Percentiles rank a stretch among this genome's conserved stretches.
Evolutionary conservation across 2,329 filamentous ascomycete genomes (phyloP).

Genomic region (Trichoderma sp.): DNA sequence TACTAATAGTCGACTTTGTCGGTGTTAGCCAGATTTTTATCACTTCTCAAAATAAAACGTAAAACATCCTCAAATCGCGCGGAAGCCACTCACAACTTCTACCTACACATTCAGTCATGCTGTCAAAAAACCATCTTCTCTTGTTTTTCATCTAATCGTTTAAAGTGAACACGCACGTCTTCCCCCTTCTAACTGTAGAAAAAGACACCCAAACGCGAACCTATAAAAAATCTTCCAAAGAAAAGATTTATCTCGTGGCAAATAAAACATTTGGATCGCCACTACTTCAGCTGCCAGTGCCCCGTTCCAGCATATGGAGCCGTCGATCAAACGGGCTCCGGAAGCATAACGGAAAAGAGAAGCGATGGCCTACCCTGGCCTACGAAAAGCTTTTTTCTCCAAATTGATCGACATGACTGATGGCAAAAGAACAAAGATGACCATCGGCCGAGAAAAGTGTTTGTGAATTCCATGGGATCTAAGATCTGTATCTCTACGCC

Average conservation of each 20-base stretch:
- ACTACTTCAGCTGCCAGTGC: neutral
- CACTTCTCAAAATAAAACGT: neutral
- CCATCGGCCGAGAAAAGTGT: neutral
- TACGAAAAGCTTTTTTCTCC: neutral
- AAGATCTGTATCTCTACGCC: neutral
- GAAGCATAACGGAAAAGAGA: neutral
- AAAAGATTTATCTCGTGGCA: neutral
- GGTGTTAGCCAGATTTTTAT: no score
- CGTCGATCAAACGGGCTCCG: neutral
- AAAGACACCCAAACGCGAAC: neutral
- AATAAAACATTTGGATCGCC: neutral
- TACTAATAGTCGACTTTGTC: no score
- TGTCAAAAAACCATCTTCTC: neutral
- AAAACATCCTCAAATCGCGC: neutral
- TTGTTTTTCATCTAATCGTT: neutral
- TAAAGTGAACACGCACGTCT: neutral
- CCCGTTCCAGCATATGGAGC: neutral
- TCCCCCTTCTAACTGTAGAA: neutral
- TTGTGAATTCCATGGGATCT: neutral
- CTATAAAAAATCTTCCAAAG: neutral
- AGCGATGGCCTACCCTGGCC: neutral
- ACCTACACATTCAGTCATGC: neutral
- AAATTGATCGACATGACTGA: neutral
- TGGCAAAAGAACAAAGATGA: neutral
- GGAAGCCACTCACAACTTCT: no score